Conservation (phyloP, 2,329 filamentous ascomycete species). For the Trichophyton benhamiae region DNA sequence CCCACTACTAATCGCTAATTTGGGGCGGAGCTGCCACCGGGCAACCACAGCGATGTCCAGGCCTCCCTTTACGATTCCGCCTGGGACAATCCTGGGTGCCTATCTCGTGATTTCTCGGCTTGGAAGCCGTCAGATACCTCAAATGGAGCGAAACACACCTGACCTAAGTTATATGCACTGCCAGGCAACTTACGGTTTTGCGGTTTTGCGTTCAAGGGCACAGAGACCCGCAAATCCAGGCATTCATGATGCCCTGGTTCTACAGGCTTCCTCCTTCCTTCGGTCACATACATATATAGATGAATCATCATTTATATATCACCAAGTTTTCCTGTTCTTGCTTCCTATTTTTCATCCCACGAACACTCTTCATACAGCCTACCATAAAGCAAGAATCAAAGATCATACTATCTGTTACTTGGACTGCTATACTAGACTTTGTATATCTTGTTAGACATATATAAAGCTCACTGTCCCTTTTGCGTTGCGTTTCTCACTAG, state of each 20-base stretch:
- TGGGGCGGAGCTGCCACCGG: not conserved
- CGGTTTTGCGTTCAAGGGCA: not conserved
- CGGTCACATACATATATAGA: not conserved
- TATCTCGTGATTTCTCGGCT: not conserved
- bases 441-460: not conserved
- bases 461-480: not conserved
- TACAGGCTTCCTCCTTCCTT: not conserved
- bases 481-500: not conserved
- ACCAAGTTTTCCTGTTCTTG: not conserved
- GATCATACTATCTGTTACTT: not conserved
- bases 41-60: conserved; percentile 3
- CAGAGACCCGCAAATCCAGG: not conserved
- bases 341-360: not conserved
- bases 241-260: not conserved
- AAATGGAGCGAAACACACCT: not conserved
- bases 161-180: conserved; percentile 3
- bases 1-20: not conserved
- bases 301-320: not conserved
- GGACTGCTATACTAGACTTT: not conserved
- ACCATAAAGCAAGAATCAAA: not conserved
- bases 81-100: not conserved
- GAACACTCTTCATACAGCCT: not conserved
- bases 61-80: conserved; percentile 1
- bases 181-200: not conserved
- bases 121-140: not conserved